A percentile compares a stretch with the other conserved stretches of the same genome.
Evolutionary conservation across 345 rosid species (phyloP).

Genomic region (Lepidium didymum): DNA sequence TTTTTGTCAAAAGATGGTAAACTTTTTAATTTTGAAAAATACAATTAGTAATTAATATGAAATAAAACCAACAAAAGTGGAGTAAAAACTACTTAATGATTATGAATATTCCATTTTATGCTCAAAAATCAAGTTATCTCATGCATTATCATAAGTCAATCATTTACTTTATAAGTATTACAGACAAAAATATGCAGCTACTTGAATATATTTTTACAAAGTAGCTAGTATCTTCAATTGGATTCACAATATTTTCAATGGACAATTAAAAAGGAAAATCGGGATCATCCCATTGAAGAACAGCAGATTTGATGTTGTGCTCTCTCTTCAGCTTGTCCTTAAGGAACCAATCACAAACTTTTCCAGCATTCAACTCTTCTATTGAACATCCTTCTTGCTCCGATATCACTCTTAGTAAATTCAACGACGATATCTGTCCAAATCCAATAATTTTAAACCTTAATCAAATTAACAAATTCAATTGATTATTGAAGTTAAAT

Average conservation of each 20-base stretch:
- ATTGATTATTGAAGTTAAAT: neutral
- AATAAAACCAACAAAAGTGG: too few species aligned
- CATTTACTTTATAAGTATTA: too few species aligned
- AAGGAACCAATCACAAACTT: constrained; percentile 77
- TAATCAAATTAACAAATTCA: neutral
- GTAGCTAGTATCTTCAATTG: neutral
- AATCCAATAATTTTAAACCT: neutral
- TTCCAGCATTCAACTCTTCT: constrained; percentile 83
- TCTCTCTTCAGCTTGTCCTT: constrained; percentile 79
- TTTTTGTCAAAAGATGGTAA: too few species aligned
- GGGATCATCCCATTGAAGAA: constrained; percentile 91
- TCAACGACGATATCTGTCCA: constrained; percentile 76
- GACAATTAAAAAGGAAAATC: constrained; percentile 37
- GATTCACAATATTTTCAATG: neutral
- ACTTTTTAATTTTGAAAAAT: too few species aligned
- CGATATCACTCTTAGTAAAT: constrained; percentile 63
- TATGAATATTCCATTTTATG: too few species aligned
- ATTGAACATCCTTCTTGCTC: constrained; percentile 81
- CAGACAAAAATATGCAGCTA: too few species aligned
- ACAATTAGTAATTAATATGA: too few species aligned
- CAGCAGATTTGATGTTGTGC: constrained; percentile 58
- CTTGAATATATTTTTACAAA: too few species aligned
- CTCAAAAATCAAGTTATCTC: too few species aligned
- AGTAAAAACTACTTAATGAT: too few species aligned
- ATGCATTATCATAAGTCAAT: too few species aligned